Percentiles rank a stretch among this genome's conserved stretches.
Evolutionary conservation across 2,329 filamentous ascomycete genomes (phyloP).

Genomic region (Pseudocercospora ulei): DNA sequence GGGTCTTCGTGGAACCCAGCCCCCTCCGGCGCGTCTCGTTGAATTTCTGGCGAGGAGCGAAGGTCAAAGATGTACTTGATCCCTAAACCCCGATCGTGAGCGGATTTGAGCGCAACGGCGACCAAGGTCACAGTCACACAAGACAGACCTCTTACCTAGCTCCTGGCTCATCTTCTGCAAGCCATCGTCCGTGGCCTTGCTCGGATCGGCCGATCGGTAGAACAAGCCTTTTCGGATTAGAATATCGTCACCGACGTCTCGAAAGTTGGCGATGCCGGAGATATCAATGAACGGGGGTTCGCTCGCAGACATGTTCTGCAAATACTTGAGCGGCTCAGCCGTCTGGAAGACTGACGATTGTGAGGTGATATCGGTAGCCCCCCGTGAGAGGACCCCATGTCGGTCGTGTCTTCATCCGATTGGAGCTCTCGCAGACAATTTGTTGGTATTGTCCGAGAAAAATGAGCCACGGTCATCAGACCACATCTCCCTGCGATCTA

Average conservation of each 20-base stretch:
- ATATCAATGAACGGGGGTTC: slow-evolving; percentile 37
- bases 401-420: slow-evolving; percentile 1
- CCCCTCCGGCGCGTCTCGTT: slow-evolving; percentile 36
- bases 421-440: slow-evolving; percentile 9
- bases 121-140: slow-evolving; percentile 24
- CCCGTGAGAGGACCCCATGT: not conserved
- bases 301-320: slow-evolving; percentile 10
- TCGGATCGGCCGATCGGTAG: slow-evolving; percentile 61
- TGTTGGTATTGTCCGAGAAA: too few relatives aligned
- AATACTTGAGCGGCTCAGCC: not conserved
- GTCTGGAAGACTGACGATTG: not conserved
- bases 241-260: slow-evolving; percentile 48
- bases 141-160: slow-evolving; percentile 27
- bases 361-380: slow-evolving; percentile 4
- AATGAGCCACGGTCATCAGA: too few relatives aligned
- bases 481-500: too few relatives aligned
- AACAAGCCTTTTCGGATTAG: slow-evolving; percentile 46
- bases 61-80: slow-evolving; percentile 61
- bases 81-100: slow-evolving; percentile 38
- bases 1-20: slow-evolving; percentile 24
- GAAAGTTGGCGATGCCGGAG: slow-evolving; percentile 56
- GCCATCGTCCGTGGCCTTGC: slow-evolving; percentile 48
- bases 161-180: slow-evolving; percentile 41
- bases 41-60: slow-evolving; percentile 52
- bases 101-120: not conserved